Evolutionary conservation across 805 yeast species (phyloP).

Genomic region (Candida palmyrensis): DNA sequence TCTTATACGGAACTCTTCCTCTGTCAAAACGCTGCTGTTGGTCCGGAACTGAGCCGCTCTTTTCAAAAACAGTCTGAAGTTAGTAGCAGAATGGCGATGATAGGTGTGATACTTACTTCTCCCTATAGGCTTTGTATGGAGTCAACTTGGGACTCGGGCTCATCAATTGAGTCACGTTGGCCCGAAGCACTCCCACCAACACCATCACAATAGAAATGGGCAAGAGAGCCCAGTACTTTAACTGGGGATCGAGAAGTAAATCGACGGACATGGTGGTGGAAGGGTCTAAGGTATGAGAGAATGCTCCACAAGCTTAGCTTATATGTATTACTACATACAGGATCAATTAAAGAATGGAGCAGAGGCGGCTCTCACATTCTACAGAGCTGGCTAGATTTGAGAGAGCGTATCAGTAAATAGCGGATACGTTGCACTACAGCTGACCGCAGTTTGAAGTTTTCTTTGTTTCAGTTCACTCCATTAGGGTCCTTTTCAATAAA

Average conservation of each 20-base stretch:
- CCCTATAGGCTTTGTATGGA: constrained; percentile 41
- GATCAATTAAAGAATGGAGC: no score
- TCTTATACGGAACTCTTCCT: constrained; percentile 48
- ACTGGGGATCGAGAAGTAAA: constrained; percentile 64
- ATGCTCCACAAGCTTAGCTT: no score
- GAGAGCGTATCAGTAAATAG: no score
- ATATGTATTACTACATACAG: no score
- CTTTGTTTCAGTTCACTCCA: no score
- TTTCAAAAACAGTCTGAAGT: constrained; percentile 47
- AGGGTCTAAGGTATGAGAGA: background rate
- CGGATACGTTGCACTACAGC: no score
- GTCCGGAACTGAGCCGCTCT: constrained; percentile 54
- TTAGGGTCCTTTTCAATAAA: no score
- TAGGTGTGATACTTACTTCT: constrained; percentile 18
- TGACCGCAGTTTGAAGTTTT: no score
- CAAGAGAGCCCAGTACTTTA: constrained; percentile 83
- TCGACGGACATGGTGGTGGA: constrained; percentile 14
- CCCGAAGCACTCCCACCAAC: constrained; percentile 73
- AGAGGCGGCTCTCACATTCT: no score
- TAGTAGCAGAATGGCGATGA: constrained; percentile 7
- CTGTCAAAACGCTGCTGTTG: constrained; percentile 48
- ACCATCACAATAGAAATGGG: constrained; percentile 92
- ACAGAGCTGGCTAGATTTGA: no score
- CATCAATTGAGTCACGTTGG: constrained; percentile 58
- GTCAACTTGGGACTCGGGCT: constrained; percentile 54